Evolutionary conservation across 129 eudicot genomes (phyloP), one percentile per base, ranked within the genome.

Genomic region (Artemisia argyi): DNA sequence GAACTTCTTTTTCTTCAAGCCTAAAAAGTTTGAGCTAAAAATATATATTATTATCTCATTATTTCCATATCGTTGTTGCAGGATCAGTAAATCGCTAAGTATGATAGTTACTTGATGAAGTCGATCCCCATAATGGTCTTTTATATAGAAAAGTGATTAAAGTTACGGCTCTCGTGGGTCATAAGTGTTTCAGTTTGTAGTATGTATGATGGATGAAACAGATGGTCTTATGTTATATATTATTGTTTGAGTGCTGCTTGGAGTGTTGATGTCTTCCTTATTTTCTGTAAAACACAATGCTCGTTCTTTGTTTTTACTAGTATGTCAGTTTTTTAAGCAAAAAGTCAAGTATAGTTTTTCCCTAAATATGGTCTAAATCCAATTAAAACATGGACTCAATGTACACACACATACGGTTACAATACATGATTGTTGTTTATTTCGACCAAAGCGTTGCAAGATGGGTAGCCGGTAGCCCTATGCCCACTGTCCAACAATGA

Each of bases 61-160:
- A 3, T 46, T 50, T 11, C 6, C 20, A 52, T 68, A 46, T 53
- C 26, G 11, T 74, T 74, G 54, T 68, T 68, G 72, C 73, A 74
- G 83, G 83, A 60, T 62, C 53, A 74, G 67, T 79, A 69, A 79
- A 2, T 39, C 9, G 5, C 10, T 39, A 39, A 69, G 76, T 53
- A 51, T 68, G 57, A 42, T 50, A 22, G 57, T 22, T 66, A 16
- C 72, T 66, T 20, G 51, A 68, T 70, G 64, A 54, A 69, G 42
- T 3, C n/a, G n/a, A n/a, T n/a, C n/a, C 67, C 52, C 11, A 11
- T 44, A 57, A 58, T 13, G 24, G 48, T 64, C 35, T 53, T 58
- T 6, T 51, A 61, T n/a, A 10, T 59, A 47, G 16, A 28, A 44
- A 59, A 52, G 35, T 42, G 49, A 65, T 24, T 7, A n/a, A n/a